Conservation (phyloP, 1,139 yeast genomes). For the Scheffersomyces insectosa region DNA sequence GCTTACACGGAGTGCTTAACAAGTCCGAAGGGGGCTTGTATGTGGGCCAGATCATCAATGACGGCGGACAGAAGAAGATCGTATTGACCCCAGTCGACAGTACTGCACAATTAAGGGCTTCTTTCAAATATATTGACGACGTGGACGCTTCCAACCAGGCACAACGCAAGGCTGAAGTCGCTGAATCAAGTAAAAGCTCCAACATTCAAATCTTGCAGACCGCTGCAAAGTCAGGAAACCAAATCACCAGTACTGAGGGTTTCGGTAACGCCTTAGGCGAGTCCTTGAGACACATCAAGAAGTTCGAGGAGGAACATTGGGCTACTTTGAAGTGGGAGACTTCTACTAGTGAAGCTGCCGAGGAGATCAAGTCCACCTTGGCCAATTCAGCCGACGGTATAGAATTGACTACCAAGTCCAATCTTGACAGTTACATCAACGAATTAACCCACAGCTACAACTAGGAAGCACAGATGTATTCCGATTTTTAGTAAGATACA, state of each 20-base stretch:
- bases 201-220: conserved; percentile 49
- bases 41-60: conserved; percentile 32
- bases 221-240: conserved; percentile 48
- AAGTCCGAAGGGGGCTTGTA: conserved; percentile 53
- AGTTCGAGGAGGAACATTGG: conserved; percentile 75
- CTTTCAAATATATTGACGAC: conserved; percentile 73
- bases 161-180: conserved; percentile 27
- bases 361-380: conserved; percentile 28
- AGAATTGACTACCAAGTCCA: conserved; percentile 27
- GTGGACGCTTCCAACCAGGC: conserved; percentile 29
- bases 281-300: conserved; percentile 71
- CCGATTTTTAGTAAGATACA: too few relatives aligned
- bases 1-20: conserved; percentile 68
- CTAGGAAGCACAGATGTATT: too few relatives aligned
- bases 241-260: conserved; percentile 75
- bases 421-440: conserved; percentile 30
- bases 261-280: conserved; percentile 69
- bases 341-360: conserved; percentile 35
- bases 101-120: conserved; percentile 79
- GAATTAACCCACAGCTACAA: conserved; percentile 4
- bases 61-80: conserved; percentile 36
- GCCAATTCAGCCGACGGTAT: conserved; percentile 20
- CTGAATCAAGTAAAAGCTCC: conserved; percentile 33
- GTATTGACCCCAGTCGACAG: conserved; percentile 67
- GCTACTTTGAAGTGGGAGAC: conserved; percentile 49